Base-by-base conservation (phyloP, 78 protist genomes). In the Monocercomonoides exilis region DNA sequence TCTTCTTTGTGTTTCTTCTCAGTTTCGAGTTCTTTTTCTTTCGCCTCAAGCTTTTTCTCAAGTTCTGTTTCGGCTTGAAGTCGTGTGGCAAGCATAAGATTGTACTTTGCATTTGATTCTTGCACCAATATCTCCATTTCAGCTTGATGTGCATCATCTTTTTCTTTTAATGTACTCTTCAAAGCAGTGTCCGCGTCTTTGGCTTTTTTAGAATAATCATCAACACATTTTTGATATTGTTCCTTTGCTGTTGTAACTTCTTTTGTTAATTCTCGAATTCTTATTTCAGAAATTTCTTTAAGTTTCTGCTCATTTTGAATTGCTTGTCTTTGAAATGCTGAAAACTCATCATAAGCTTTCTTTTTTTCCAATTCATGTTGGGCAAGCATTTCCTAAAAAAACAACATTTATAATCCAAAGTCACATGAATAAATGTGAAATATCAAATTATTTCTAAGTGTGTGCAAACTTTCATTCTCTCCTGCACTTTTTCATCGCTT, bases 281-380 rank as follows among this genome's bases (percentile, higher is more conserved):
- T 4, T 32, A 4, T 29, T 41, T 79, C 82, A 6, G 82, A 79
- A 29, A 6, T 6, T 21, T 79, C 82, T 41, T 21, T 6, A 38
- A 79, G 5, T 79, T 41, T 6, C 5, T 6, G 6, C 11, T 79
- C 82, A 21, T 6, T 79, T 21, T 79, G 82, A 29, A 6, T 6
- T 6, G 43, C 6, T 41, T 21, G 82, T 21, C 21, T 21, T 21
- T 88, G 81, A 86, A 45, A 88, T 3, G 81, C 41, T 33, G 81
- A 81, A 0, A 88, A 46, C 0, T 82, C 90, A 1, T 2, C 45
- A 3, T 54, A 35, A 6, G 85, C 80, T 33, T 80, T 45, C 0
- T 41, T 45, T 38, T 88, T 88, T 38, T 88, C 90, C 2, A 2
- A 32, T 3, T 88, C 90, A 2, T 81, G 85, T 81, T 88, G 85